Evolutionary conservation across 2,329 filamentous ascomycete species (phyloP).

Genomic region (Aspergillus fructus): DNA sequence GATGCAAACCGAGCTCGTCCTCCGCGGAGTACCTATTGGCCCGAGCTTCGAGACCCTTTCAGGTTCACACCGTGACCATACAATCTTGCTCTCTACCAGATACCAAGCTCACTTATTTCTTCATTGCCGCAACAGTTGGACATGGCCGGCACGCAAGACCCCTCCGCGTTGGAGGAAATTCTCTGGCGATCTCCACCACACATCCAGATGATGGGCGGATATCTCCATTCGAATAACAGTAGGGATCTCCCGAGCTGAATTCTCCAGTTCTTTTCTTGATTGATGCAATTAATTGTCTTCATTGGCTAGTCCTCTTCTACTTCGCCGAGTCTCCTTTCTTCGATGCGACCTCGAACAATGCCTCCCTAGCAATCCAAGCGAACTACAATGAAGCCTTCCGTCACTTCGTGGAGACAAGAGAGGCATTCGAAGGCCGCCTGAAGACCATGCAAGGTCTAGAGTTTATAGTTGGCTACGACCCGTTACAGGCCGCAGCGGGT

Average conservation of each 20-base stretch:
- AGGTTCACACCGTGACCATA: too few species aligned
- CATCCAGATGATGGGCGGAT: conserved; percentile 48
- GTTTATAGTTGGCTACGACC: conserved; percentile 60
- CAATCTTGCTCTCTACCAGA: too few species aligned
- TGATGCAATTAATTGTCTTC: conserved; percentile 2
- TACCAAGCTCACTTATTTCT: neutral
- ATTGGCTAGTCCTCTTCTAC: conserved; percentile 56
- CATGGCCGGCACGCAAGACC: conserved; percentile 38
- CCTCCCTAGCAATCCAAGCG: conserved; percentile 54
- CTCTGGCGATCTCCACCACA: conserved; percentile 47
- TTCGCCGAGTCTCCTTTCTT: conserved; percentile 65
- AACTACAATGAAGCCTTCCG: conserved; percentile 50
- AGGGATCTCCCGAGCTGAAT: conserved; percentile 13
- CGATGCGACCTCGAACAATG: conserved; percentile 61
- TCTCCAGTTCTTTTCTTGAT: neutral
- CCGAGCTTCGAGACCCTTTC: neutral
- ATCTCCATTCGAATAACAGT: conserved; percentile 48
- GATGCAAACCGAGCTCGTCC: conserved; percentile 24
- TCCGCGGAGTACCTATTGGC: conserved; percentile 9
- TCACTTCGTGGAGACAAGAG: conserved; percentile 54
- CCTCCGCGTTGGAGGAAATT: conserved; percentile 44
- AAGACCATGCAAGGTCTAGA: conserved; percentile 58
- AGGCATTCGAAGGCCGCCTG: conserved; percentile 56
- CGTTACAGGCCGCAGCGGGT: conserved; percentile 48
- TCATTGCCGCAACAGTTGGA: neutral